Base-by-base conservation (phyloP, 108 stramenopile genomes). In the Skeletonema grethae region DNA sequence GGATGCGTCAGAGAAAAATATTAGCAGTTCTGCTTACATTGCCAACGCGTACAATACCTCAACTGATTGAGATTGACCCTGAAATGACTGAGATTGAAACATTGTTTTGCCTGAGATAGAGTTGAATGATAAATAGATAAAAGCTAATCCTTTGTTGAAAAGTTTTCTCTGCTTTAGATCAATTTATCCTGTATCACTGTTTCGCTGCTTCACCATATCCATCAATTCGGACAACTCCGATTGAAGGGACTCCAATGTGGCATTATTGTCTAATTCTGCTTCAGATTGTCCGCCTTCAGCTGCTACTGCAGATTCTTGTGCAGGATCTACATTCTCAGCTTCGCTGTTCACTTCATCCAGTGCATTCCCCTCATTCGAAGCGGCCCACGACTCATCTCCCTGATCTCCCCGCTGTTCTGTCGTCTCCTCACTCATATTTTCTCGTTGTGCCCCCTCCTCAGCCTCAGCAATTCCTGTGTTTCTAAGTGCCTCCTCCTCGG, bases 401-500 rank as follows among this genome's bases (percentile, higher is more conserved):
- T 48, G 46, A 18, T 48, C 46, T 18, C 46, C 16, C 46, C 18
- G 46, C 46, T 24, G 18, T 53, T 53, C 22, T 0, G 7, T 53
- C 50, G 22, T 53, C 50, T 53, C 50, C 8, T 8, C 50, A 9
- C 20, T 48, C 18, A 5, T 48, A 6, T 20, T 48, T 48, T 48
- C 46, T 6, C 2, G 18, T 20, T 13, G 0, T 20, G 18, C 6
- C 18, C 5, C 16, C 46, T 48, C 46, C 5, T 48, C 16, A 5
- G 50, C 46, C 5, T 48, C 16, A 5, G 50, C 22, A 7, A 6
- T 22, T 8, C 22, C 22, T 20, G 50, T 45, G 8, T 59, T 56
- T 9, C 38, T 25, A 39, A 56, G 67, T n/a, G 67, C 67, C 38
- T 31, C 57, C 36, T 66, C 65, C 22, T 53, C 50, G 22, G 22